Conservation (phyloP, 2,329 filamentous ascomycete species). For the Monosporascus sp. region DNA sequence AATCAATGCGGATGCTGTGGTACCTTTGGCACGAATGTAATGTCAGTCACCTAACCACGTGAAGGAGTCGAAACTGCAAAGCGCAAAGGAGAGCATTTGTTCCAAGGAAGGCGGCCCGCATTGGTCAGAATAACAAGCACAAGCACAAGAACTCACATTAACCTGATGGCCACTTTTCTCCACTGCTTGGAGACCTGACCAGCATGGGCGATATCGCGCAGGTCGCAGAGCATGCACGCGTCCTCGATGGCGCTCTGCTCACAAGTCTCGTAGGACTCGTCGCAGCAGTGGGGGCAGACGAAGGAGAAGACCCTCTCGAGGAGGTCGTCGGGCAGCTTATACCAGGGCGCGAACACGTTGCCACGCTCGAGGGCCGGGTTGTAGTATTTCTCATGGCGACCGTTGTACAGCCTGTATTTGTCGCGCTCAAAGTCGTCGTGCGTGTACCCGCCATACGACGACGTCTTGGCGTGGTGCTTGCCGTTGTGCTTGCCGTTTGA, state of each 20-base stretch:
- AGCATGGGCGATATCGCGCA: constrained; percentile 81
- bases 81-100: neutral
- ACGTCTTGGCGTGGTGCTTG: constrained; percentile 13
- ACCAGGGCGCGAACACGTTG: constrained; percentile 24
- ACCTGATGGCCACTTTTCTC: constrained; percentile 46
- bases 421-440: constrained; percentile 22
- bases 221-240: constrained; percentile 88
- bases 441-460: constrained; percentile 4
- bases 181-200: constrained; percentile 69
- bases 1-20: constrained; percentile 84
- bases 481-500: constrained; percentile 4
- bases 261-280: constrained; percentile 74
- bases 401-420: constrained; percentile 22
- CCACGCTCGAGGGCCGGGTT: constrained; percentile 15
- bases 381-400: constrained; percentile 15
- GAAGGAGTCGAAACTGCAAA: neutral
- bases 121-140: constrained; percentile 2
- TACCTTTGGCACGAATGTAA: constrained; percentile 50
- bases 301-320: constrained; percentile 72
- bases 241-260: constrained; percentile 74
- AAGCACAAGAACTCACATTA: constrained; percentile 50
- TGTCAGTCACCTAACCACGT: neutral
- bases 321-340: constrained; percentile 59
- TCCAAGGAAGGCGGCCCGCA: constrained; percentile 5
- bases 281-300: constrained; percentile 76